Evolutionary conservation across 805 yeast genomes (phyloP).

Genomic region (Myxozyma nipponensis): DNA sequence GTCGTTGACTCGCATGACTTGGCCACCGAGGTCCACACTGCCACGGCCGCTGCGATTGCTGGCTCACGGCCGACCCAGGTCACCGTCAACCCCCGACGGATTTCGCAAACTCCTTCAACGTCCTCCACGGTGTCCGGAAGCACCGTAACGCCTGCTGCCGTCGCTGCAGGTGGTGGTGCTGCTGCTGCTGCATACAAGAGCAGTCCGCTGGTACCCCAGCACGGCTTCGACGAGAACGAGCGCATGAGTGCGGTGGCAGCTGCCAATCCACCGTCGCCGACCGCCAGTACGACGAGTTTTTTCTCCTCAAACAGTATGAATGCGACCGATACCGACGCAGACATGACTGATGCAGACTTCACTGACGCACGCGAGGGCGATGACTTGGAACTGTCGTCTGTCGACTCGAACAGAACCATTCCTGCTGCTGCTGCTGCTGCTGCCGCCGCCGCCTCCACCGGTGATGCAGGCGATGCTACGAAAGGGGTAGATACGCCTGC

Average conservation of each 20-base stretch:
- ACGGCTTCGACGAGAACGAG: neutral
- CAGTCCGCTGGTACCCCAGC: neutral
- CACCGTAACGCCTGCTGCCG: conserved; percentile 8
- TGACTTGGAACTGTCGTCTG: conserved; percentile 4
- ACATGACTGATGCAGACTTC: conserved; percentile 11
- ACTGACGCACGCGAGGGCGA: conserved; percentile 11
- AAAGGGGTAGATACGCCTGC: too few species aligned
- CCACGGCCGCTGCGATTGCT: conserved; percentile 17
- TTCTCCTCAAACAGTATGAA: conserved; percentile 14
- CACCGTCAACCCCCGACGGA: conserved; percentile 20
- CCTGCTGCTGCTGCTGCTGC: conserved; percentile 14
- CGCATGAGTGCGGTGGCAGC: neutral
- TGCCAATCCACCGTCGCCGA: conserved; percentile 12
- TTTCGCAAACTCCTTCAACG: conserved; percentile 20
- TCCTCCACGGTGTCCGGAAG: conserved; percentile 5
- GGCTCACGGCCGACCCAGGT: conserved; percentile 18
- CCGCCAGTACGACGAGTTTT: conserved; percentile 22
- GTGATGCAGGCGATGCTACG: too few species aligned
- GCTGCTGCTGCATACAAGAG: neutral
- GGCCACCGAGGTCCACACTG: conserved; percentile 8
- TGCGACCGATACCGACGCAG: neutral
- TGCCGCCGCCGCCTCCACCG: conserved; percentile 3
- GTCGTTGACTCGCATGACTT: neutral
- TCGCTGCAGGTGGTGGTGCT: neutral
- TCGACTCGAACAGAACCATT: conserved; percentile 8